phyloP scores from a whole-genome alignment of 805 yeast genomes.

The Ogataea angusta region DNA sequence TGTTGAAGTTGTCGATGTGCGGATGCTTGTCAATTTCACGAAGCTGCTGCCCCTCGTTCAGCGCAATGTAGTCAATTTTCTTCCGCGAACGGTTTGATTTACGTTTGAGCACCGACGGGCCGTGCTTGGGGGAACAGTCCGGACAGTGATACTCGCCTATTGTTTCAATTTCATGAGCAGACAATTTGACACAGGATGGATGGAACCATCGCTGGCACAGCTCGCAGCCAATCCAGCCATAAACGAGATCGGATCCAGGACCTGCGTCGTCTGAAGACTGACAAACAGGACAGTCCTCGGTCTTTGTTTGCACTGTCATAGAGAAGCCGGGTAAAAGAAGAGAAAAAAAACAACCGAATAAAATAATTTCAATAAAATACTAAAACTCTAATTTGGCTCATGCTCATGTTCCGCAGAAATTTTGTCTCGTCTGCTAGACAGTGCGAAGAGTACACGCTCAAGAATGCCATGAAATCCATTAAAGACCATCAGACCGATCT shows the following conservation, averaged over 20 bases:
- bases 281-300: constrained; percentile 24
- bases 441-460: constrained; percentile 14
- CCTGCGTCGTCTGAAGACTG: constrained; percentile 10
- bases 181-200: constrained; percentile 41
- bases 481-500: constrained; percentile 20
- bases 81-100: constrained; percentile 51
- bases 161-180: constrained; percentile 34
- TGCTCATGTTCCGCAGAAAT: constrained; percentile 9
- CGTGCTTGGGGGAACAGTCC: constrained; percentile 41
- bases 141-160: constrained; percentile 55
- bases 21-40: constrained; percentile 56
- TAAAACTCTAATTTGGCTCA: background rate
- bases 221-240: constrained; percentile 56
- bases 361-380: background rate
- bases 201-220: constrained; percentile 56
- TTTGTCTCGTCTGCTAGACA: constrained; percentile 11
- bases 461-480: constrained; percentile 20
- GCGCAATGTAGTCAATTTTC: constrained; percentile 74
- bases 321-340: constrained; percentile 8
- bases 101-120: constrained; percentile 50
- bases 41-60: constrained; percentile 67
- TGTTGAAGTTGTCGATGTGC: constrained; percentile 38
- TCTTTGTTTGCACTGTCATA: constrained; percentile 1
- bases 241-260: background rate
- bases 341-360: background rate